These are phyloP conservation scores for Zelonia costaricensis DNA, from an alignment of 208 protist genomes.

Conservation along the genomic window DNA sequence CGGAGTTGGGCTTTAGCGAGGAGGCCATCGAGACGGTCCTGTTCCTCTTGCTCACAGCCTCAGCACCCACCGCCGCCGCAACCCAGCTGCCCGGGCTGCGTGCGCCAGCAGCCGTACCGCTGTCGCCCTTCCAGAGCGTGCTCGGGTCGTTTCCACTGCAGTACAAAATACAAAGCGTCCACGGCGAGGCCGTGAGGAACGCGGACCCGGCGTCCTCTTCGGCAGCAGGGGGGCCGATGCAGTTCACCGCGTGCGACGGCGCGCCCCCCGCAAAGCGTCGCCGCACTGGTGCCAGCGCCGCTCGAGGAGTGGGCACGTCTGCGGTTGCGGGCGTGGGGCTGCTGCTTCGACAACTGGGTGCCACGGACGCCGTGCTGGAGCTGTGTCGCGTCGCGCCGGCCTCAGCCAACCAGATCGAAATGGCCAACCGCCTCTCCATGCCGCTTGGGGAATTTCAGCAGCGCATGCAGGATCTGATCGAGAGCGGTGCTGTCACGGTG, in stretches of 20 bases:
- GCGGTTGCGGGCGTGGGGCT: slow-evolving; percentile 33
- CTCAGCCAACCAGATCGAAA: slow-evolving; percentile 52
- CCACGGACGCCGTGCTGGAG: slow-evolving; percentile 63
- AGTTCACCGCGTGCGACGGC: not conserved
- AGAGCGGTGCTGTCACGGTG: slow-evolving; percentile 27
- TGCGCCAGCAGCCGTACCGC: too few relatives aligned
- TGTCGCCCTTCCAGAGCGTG: slow-evolving; percentile 36
- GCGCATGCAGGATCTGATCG: slow-evolving; percentile 58
- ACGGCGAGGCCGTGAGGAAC: not conserved
- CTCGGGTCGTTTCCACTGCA: slow-evolving; percentile 43
- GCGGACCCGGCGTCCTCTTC: not conserved
- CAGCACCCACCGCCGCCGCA: not conserved
- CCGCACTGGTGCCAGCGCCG: not conserved
- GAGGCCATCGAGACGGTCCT: slow-evolving; percentile 84
- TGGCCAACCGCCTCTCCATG: slow-evolving; percentile 62
- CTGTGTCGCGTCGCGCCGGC: slow-evolving; percentile 33
- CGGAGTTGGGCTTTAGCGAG: slow-evolving; percentile 58
- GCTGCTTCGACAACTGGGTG: slow-evolving; percentile 65
- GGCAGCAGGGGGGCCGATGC: too few relatives aligned
- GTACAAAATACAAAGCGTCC: slow-evolving; percentile 1
- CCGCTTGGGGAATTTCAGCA: slow-evolving; percentile 60
- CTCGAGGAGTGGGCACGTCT: not conserved
- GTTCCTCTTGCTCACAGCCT: slow-evolving; percentile 57
- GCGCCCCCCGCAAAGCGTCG: slow-evolving; percentile 14
- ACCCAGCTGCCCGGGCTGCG: not conserved